Conservation (phyloP, 495 filamentous ascomycete genomes). For the Xylona heveae region DNA sequence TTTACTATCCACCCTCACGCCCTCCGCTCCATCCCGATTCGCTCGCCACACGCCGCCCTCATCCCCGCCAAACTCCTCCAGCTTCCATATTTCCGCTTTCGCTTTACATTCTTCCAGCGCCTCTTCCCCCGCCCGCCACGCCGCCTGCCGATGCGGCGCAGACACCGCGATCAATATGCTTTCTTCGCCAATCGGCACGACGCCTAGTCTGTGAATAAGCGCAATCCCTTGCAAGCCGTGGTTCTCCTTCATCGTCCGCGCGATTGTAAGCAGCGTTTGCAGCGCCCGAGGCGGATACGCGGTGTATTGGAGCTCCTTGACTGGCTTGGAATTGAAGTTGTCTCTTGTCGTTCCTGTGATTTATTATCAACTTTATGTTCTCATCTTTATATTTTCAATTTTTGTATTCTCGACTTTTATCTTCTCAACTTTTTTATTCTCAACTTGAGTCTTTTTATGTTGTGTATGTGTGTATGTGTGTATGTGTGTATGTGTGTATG, state of each 20-base stretch:
- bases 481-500: too few species aligned
- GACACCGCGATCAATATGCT: conserved; percentile 83
- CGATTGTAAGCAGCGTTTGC: conserved; percentile 52
- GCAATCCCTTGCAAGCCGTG: conserved; percentile 47
- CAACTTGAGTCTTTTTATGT: too few species aligned
- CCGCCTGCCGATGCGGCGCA: conserved; percentile 65
- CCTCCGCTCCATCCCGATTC: conserved; percentile 55
- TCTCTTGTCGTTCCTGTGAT: conserved; percentile 69
- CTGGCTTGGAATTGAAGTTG: conserved; percentile 52
- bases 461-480: too few species aligned
- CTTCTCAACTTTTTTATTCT: too few species aligned
- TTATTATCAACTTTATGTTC: too few species aligned
- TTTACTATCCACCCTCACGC: conserved; percentile 16
- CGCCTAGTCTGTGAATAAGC: conserved; percentile 72
- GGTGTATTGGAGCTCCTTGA: conserved; percentile 60
- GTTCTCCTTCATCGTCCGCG: conserved; percentile 28
- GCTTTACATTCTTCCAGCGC: conserved; percentile 73
- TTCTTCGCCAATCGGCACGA: conserved; percentile 72
- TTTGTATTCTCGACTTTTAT: too few species aligned
- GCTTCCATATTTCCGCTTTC: conserved; percentile 85
- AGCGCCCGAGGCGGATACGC: conserved; percentile 63
- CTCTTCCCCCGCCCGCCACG: conserved; percentile 79
- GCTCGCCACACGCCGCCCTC: conserved; percentile 68
- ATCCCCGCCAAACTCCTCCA: conserved; percentile 60
- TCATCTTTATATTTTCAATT: too few species aligned